phyloP scores from a whole-genome alignment of 805 yeast genomes.

The Nakazawaea ishiwadae region DNA sequence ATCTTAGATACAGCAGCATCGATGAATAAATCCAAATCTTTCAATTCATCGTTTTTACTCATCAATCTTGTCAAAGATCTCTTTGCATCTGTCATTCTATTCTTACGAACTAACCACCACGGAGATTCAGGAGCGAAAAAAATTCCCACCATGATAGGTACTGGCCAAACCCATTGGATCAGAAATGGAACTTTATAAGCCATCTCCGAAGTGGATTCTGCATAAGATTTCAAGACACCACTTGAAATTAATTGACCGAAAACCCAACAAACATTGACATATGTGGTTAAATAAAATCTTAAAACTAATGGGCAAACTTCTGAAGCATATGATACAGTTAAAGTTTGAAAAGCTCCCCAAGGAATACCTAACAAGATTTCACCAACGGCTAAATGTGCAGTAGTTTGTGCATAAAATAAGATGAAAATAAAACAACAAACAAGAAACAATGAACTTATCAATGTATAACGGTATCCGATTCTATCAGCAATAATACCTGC shows the following conservation, averaged over 20 bases:
- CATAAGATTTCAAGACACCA: slow-evolving; percentile 41
- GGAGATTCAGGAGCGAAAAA: slow-evolving; percentile 54
- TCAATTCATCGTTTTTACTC: neutral
- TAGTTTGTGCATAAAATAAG: slow-evolving; percentile 34
- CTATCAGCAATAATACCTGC: slow-evolving; percentile 37
- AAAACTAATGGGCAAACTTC: slow-evolving; percentile 52
- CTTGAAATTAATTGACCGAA: slow-evolving; percentile 53
- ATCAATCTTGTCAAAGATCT: slow-evolving; percentile 29
- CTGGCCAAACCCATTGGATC: slow-evolving; percentile 58
- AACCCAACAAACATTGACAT: slow-evolving; percentile 48
- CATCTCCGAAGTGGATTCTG: slow-evolving; percentile 20
- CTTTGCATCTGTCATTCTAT: slow-evolving; percentile 38
- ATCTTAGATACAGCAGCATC: slow-evolving; percentile 39
- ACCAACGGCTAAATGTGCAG: slow-evolving; percentile 36
- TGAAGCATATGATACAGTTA: slow-evolving; percentile 51
- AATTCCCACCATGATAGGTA: slow-evolving; percentile 39
- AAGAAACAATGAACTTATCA: slow-evolving; percentile 27
- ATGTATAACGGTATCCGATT: slow-evolving; percentile 36
- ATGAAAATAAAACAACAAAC: slow-evolving; percentile 31
- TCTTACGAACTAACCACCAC: slow-evolving; percentile 46
- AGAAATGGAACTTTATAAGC: slow-evolving; percentile 54
- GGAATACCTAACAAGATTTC: slow-evolving; percentile 40
- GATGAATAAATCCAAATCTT: neutral
- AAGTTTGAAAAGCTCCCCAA: slow-evolving; percentile 53
- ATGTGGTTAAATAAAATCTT: slow-evolving; percentile 46